These are phyloP conservation scores for Penicillium fuscoglaucum DNA, from an alignment of 2,329 filamentous ascomycete genomes.

Conservation along the genomic window DNA sequence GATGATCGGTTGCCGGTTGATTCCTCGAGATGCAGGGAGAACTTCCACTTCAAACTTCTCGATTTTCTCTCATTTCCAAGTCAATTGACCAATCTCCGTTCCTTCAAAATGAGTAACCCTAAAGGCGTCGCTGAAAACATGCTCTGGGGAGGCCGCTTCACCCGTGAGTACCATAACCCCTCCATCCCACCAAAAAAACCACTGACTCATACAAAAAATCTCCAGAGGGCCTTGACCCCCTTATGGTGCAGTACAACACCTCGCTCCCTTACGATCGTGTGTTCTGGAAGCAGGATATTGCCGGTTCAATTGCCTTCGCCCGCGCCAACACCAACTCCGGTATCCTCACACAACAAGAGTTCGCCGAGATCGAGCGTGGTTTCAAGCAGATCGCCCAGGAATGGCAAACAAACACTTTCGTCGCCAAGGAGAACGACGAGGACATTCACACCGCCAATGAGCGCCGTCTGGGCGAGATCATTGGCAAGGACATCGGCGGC, in stretches of 20 bases:
- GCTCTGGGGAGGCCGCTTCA: conserved; percentile 64
- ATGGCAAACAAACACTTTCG: conserved; percentile 44
- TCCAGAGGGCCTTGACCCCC: conserved; percentile 73
- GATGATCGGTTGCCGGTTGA: conserved; percentile 10
- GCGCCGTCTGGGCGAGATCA: conserved; percentile 75
- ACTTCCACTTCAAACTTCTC: conserved; percentile 8
- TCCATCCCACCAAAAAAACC: conserved; percentile 11
- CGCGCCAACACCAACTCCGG: conserved; percentile 73
- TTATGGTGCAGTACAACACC: conserved; percentile 85
- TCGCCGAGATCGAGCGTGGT: conserved; percentile 70
- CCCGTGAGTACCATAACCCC: conserved; percentile 44
- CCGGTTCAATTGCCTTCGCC: conserved; percentile 77
- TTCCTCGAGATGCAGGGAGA: conserved; percentile 10
- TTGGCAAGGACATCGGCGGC: conserved; percentile 79
- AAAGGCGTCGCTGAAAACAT: conserved; percentile 50
- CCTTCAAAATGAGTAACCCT: conserved; percentile 36
- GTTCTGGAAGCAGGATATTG: conserved; percentile 78
- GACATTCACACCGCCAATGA: conserved; percentile 71
- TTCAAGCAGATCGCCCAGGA: conserved; percentile 57
- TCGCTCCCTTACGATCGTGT: conserved; percentile 75
- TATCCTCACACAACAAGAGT: conserved; percentile 72
- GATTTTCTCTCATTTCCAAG: conserved; percentile 4
- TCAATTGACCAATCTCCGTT: conserved; percentile 15
- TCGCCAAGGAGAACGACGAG: conserved; percentile 48
- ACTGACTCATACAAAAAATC: conserved; percentile 27